A percentile compares a stretch with the other conserved stretches of the same genome.
Conservation (phyloP, 192 early-diverging fungal genomes). For the Gamsiella multidivaricata region DNA sequence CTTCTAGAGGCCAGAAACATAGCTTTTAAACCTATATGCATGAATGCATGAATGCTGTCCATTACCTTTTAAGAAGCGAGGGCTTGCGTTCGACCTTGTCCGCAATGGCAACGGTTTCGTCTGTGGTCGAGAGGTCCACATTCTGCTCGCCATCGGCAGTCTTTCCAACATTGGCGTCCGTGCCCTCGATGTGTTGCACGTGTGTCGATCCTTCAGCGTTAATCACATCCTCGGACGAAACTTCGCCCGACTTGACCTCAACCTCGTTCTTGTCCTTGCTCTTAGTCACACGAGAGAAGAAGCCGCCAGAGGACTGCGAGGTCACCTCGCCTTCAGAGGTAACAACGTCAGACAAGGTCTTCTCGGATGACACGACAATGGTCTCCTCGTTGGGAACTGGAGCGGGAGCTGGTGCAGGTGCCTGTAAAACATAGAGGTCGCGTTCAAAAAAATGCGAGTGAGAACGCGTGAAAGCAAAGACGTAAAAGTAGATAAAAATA, state of each 20-base stretch:
- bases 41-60: background rate
- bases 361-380: conserved; percentile 43
- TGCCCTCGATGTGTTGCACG: conserved; percentile 38
- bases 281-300: conserved; percentile 51
- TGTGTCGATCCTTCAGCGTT: conserved; percentile 42
- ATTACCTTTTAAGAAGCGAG: conserved; percentile 42
- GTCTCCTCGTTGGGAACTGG: conserved; percentile 43
- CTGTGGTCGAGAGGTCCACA: conserved; percentile 43
- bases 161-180: conserved; percentile 42
- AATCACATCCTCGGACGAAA: conserved; percentile 36
- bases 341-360: conserved; percentile 40
- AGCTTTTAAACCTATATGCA: too few relatives aligned
- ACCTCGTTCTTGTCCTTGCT: conserved; percentile 54
- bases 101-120: conserved; percentile 35
- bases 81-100: conserved; percentile 52
- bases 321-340: conserved; percentile 45
- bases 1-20: too few relatives aligned
- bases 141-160: conserved; percentile 26
- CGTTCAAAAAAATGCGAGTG: background rate
- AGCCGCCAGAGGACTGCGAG: conserved; percentile 37
- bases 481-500: background rate
- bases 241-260: conserved; percentile 49
- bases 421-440: conserved; percentile 1
- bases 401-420: conserved; percentile 29
- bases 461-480: background rate